These are phyloP conservation scores for Rhodotorula babjevae DNA, from an alignment of 768 basidiomycete genomes.

Conservation along the genomic window DNA sequence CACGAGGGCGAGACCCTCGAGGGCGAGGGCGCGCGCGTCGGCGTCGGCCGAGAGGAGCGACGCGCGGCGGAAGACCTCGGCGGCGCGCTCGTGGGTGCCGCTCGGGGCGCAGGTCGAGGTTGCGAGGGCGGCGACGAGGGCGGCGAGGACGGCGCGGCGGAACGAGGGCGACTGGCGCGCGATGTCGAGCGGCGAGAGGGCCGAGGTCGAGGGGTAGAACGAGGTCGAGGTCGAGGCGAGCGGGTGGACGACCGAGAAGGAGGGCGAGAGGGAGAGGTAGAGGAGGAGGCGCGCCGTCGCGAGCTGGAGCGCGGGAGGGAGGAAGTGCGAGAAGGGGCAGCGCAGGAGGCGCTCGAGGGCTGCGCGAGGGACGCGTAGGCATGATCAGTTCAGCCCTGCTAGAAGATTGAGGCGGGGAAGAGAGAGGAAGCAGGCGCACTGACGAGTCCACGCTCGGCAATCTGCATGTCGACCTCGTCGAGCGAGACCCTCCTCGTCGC, in stretches of 20 bases:
- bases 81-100: constrained; percentile 8
- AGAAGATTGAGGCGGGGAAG: neutral
- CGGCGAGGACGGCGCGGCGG: constrained; percentile 15
- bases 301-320: constrained; percentile 31
- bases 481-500: constrained; percentile 6
- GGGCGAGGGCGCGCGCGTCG: neutral
- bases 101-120: neutral
- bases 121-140: neutral
- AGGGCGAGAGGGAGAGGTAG: constrained; percentile 30
- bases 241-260: constrained; percentile 16
- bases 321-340: constrained; percentile 21
- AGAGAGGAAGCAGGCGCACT: constrained; percentile 15
- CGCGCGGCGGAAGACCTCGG: constrained; percentile 10
- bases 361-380: neutral
- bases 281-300: constrained; percentile 36
- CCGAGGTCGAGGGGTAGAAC: constrained; percentile 27
- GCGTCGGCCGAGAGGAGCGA: neutral
- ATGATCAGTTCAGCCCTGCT: too few species aligned
- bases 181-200: constrained; percentile 15
- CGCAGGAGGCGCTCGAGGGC: constrained; percentile 35
- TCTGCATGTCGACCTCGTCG: constrained; percentile 23
- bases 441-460: constrained; percentile 20
- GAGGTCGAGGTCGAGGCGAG: constrained; percentile 21
- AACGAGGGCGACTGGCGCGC: constrained; percentile 12
- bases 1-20: neutral